Evolutionary conservation across 768 basidiomycete genomes (phyloP).

Genomic region (Pisolithus orientalis): DNA sequence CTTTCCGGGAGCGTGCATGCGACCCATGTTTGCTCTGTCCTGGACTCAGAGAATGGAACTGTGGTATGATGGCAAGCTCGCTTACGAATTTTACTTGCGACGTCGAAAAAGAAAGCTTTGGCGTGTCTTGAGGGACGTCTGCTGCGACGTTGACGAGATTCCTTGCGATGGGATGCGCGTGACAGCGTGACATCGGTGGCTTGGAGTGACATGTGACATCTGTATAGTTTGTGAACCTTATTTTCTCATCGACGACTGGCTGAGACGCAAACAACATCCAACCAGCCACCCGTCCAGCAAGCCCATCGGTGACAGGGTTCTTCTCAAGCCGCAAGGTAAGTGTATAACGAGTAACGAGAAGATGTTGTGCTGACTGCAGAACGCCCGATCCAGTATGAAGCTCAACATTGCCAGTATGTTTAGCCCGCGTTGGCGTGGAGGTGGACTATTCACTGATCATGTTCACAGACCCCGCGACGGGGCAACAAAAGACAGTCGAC

Average conservation of each 20-base stretch:
- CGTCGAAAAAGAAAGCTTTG: constrained; percentile 6
- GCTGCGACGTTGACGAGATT: constrained; percentile 24
- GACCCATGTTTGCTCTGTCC: constrained; percentile 67
- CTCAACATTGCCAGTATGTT: constrained; percentile 87
- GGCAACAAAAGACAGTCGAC: constrained; percentile 94
- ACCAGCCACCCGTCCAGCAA: constrained; percentile 20
- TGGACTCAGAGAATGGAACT: constrained; percentile 10
- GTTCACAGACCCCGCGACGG: constrained; percentile 83
- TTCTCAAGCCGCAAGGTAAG: constrained; percentile 21
- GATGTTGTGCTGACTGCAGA: not conserved
- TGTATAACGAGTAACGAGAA: too few relatives aligned
- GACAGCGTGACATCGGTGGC: constrained; percentile 23
- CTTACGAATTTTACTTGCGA: constrained; percentile 31
- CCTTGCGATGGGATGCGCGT: constrained; percentile 19
- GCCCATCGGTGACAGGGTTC: constrained; percentile 38
- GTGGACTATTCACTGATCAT: constrained; percentile 8
- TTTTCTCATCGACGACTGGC: constrained; percentile 25
- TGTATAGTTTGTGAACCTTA: constrained; percentile 63
- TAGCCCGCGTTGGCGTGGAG: constrained; percentile 1
- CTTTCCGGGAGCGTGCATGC: constrained; percentile 99
- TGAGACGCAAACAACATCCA: too few relatives aligned
- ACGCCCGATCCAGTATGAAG: constrained; percentile 64
- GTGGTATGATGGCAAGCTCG: constrained; percentile 10
- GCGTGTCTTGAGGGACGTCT: constrained; percentile 40
- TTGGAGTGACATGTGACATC: constrained; percentile 37